Percentiles rank a stretch among this genome's conserved stretches.
phyloP scores from a whole-genome alignment of 257 asterid species.

The Solanum pinnatisectum region DNA sequence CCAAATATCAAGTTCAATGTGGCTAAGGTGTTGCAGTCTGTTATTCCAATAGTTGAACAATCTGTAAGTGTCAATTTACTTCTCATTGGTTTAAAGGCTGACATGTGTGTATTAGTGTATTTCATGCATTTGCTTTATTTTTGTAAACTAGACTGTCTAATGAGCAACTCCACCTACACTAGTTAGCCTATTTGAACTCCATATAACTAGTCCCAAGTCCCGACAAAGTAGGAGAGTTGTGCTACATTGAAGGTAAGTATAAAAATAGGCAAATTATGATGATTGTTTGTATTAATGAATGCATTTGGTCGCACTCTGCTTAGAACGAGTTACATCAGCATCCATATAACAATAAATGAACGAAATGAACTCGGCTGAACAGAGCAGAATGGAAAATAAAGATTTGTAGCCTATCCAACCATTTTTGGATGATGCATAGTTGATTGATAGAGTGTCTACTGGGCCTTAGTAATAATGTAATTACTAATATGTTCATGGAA shows the following conservation, averaged over 20 bases:
- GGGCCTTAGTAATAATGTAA: neutral
- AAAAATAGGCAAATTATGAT: neutral
- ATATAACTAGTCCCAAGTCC: neutral
- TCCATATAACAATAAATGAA: neutral
- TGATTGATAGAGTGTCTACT: neutral
- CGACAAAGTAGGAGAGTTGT: neutral
- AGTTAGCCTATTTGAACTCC: neutral
- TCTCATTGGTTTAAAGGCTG: neutral
- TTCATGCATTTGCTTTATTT: neutral
- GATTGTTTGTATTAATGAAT: neutral
- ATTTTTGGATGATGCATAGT: neutral
- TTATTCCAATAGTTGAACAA: conserved; percentile 72
- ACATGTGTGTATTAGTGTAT: neutral
- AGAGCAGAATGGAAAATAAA: neutral
- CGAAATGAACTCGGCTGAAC: neutral
- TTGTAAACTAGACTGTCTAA: neutral
- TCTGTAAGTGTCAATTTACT: conserved; percentile 40
- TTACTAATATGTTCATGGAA: neutral
- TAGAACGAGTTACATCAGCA: neutral
- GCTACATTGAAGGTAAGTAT: neutral
- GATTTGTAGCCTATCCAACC: neutral
- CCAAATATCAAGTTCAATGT: conserved; percentile 89
- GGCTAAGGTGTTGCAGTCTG: conserved; percentile 87
- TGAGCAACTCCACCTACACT: neutral
- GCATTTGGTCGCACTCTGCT: neutral